Base-by-base conservation (phyloP, 2,329 filamentous ascomycete species). In the Fusarium zealandicum region DNA sequence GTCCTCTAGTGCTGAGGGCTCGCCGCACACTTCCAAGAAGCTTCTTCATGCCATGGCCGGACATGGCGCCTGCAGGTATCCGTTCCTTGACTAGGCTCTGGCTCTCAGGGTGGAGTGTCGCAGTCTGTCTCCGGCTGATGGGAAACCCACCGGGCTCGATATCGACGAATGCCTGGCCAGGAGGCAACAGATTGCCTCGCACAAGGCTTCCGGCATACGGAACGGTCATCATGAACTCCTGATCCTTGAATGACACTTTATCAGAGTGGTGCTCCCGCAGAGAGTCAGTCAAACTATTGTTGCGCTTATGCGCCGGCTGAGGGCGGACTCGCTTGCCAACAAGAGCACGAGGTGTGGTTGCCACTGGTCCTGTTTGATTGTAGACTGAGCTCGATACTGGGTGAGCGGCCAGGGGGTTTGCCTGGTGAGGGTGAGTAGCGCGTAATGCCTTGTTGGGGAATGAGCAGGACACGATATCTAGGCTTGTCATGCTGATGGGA, bases 281-380 rank as follows among this genome's bases (percentile, higher is more conserved):
- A 1, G 93, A 93, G 74, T 97, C 91, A 0, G 90, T 90, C 65
- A 95, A 88, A 70, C 93, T 97, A 42, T 88, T 92, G 69, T 90
- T 96, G 17, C 92, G 87, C 72, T 92, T 93, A 73, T 96, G 92
- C 3, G 65, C 39, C 14, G 78, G 72, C 58, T 75, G 73, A 16
- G 85, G 81, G 13, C 85, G 81, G 7, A 83, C 78, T 13, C 83
- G 80, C 68, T 87, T 88, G 49, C 83, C 83, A 10, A 80, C 77
- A 3, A 87, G 72, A 2, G 82, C 75, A 49, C 80, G 82, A 4
- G 85, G 85, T 4, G 84, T 86, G 9, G 79, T 79, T 5, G 85
- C 85, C 38, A 87, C 75, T 4, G 79, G 80, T 8, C 80, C 81
- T 3, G 75, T 66, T 14, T 71, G 74, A 28, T 76, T 78, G 52